Conservation (phyloP, 441 rosid genomes). For the Biscutella auriculata region DNA sequence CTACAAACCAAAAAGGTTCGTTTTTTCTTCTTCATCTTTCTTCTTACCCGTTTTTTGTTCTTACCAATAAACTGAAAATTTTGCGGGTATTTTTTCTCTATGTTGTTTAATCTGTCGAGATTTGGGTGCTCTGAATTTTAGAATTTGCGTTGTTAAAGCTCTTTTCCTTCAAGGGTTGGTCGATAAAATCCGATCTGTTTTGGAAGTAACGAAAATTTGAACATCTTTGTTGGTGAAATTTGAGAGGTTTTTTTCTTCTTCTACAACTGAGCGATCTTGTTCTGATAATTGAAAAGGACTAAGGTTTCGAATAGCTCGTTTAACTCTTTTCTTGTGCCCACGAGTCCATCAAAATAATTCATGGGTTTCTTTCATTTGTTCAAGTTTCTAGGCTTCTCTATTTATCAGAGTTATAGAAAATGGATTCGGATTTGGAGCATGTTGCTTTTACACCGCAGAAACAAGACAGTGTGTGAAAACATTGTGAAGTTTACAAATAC, state of each 20-base stretch:
- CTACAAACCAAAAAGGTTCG: constrained; percentile 24
- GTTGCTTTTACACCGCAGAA: constrained; percentile 57
- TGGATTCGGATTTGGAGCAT: constrained; percentile 37
- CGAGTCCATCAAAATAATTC: background rate
- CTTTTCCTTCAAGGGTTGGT: background rate
- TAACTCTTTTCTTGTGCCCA: no score
- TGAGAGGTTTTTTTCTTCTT: background rate
- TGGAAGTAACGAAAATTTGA: background rate
- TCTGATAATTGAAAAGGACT: background rate
- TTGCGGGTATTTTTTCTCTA: background rate
- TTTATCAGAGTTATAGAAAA: background rate
- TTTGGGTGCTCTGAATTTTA: constrained; percentile 4
- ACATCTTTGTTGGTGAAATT: background rate
- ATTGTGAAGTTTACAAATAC: constrained; percentile 53
- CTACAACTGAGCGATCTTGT: background rate
- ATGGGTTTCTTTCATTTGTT: background rate
- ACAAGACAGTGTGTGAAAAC: constrained; percentile 81
- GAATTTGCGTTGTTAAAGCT: background rate
- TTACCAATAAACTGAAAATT: no score
- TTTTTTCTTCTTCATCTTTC: background rate
- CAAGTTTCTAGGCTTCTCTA: background rate
- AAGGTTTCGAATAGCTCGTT: background rate
- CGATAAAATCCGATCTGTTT: background rate
- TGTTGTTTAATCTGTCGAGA: background rate
- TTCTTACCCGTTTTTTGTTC: no score